Evolutionary conservation across 2,329 filamentous ascomycete genomes (phyloP).

Genomic region (Trichoderma hamatum): DNA sequence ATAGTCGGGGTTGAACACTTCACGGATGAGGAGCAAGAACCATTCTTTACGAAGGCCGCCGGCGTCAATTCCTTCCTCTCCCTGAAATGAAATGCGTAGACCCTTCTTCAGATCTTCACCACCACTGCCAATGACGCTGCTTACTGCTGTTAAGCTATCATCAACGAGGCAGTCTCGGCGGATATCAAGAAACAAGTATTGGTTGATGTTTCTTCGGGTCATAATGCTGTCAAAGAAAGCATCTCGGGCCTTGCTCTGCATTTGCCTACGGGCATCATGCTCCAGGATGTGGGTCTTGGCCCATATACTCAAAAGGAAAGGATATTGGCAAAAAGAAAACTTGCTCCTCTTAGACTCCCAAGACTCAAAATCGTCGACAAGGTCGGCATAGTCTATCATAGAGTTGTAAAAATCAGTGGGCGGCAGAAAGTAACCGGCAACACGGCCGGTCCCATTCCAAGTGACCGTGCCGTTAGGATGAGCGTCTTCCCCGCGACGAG

Average conservation of each 20-base stretch:
- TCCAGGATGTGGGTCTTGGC: constrained; percentile 91
- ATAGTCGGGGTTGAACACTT: constrained; percentile 89
- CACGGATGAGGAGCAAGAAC: constrained; percentile 85
- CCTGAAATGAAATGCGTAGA: constrained; percentile 79
- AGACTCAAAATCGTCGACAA: constrained; percentile 81
- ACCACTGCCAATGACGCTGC: constrained; percentile 78
- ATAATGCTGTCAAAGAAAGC: constrained; percentile 91
- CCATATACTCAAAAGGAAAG: constrained; percentile 88
- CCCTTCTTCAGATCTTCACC: constrained; percentile 90
- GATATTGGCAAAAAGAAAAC: constrained; percentile 90
- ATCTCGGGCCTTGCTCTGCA: constrained; percentile 84
- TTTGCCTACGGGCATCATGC: constrained; percentile 83
- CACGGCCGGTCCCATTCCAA: constrained; percentile 32
- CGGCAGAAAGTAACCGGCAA: constrained; percentile 68
- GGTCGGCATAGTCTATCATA: constrained; percentile 81
- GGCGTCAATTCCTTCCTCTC: constrained; percentile 89
- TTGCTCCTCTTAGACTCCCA: constrained; percentile 77
- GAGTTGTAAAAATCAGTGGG: constrained; percentile 88
- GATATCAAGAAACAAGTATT: constrained; percentile 76
- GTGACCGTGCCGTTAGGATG: constrained; percentile 28
- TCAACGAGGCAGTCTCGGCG: constrained; percentile 85
- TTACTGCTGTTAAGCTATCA: constrained; percentile 82
- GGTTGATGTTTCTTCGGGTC: constrained; percentile 71
- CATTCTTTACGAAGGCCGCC: constrained; percentile 91
- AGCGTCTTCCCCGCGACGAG: constrained; percentile 40